Evolutionary conservation across 106 monocot genomes (phyloP).

Genomic region (Agapanthus africanus): DNA sequence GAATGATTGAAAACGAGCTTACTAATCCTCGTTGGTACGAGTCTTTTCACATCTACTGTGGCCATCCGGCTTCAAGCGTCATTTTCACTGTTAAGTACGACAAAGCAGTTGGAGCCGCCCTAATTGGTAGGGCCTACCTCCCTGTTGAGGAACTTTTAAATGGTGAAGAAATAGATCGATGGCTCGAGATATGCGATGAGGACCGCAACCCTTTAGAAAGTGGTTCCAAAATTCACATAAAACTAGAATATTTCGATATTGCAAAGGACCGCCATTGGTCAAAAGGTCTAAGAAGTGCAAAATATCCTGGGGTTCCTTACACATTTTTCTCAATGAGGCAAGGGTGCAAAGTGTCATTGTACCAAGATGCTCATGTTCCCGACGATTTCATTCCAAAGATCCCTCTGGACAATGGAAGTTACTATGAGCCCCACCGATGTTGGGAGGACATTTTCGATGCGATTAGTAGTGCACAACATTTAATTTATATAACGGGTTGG

Average conservation of each 20-base stretch:
- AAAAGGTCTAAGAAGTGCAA: slow-evolving; percentile 9
- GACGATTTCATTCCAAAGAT: slow-evolving; percentile 48
- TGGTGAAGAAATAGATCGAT: slow-evolving; percentile 21
- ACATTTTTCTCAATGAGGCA: slow-evolving; percentile 19
- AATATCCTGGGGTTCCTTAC: slow-evolving; percentile 22
- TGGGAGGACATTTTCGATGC: slow-evolving; percentile 51
- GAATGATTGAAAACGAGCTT: slow-evolving; percentile 25
- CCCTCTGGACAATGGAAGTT: slow-evolving; percentile 30
- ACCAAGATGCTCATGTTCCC: slow-evolving; percentile 24
- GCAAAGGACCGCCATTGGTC: slow-evolving; percentile 20
- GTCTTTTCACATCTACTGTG: slow-evolving; percentile 29
- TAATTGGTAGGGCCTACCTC: slow-evolving; percentile 23
- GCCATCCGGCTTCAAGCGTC: slow-evolving; percentile 13
- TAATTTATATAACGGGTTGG: slow-evolving; percentile 52
- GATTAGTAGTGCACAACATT: slow-evolving; percentile 34
- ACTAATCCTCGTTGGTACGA: slow-evolving; percentile 25
- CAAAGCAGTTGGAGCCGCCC: slow-evolving; percentile 17
- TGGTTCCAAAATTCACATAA: slow-evolving; percentile 24
- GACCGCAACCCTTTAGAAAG: slow-evolving; percentile 13
- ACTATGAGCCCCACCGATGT: slow-evolving; percentile 36
- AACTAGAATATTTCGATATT: slow-evolving; percentile 23
- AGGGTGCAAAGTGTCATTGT: slow-evolving; percentile 21
- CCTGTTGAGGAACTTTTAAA: slow-evolving; percentile 10
- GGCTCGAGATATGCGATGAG: slow-evolving; percentile 26
- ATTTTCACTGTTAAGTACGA: slow-evolving; percentile 25